Evolutionary conservation across 2,329 filamentous ascomycete genomes (phyloP), one percentile per base, ranked within the genome.

Genomic region (Sphaerulina musiva): DNA sequence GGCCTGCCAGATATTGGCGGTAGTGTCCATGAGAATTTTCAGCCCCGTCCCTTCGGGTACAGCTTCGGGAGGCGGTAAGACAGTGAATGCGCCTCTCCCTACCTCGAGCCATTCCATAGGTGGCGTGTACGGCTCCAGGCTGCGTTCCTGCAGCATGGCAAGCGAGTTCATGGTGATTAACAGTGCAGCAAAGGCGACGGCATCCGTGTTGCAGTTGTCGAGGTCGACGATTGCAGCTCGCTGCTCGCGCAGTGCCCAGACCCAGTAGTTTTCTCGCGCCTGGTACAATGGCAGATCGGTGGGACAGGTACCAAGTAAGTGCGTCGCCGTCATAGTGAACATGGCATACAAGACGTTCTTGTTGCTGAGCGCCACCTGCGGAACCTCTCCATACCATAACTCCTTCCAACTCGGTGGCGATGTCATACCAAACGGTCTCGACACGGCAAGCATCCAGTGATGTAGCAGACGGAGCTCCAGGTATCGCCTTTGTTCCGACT

Each of bases 71-170:
- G 57, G 51, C 17, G 59, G 59, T 43, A 67, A 61, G 32, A 69
- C 61, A 4, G 62, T 62, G 14, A 57, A 62, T 14, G 62, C 59
- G 9, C 65, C 64, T 44, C 59, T 55, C 4, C 65, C 63, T 45
- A 69, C 59, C n/a, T 63, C 62, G 9, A 70, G 52, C 68, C 67
- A 69, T 38, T 68, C 62, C 7, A 66, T 59, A 2, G 68, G 68
- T 9, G 66, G 66, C 1, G 55, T 54, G 51, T 69, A 70, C 9
- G 59, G 63, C 12, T 59, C 55, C 11, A 65, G 39, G 29, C 34
- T 50, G 1, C 67, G 63, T 39, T 69, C 65, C 39, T 65, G 63
- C 1, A 69, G 56, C 45, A 63, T 62, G 3, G 61, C 62, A 26
- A 69, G 62, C 4, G 67, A 60, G 31, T 63, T 65, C 46, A 68